Evolutionary conservation across 2,329 filamentous ascomycete genomes (phyloP), one percentile per base, ranked within the genome.

Genomic region (Ophiognomonia clavigignenti-juglandacearum): DNA sequence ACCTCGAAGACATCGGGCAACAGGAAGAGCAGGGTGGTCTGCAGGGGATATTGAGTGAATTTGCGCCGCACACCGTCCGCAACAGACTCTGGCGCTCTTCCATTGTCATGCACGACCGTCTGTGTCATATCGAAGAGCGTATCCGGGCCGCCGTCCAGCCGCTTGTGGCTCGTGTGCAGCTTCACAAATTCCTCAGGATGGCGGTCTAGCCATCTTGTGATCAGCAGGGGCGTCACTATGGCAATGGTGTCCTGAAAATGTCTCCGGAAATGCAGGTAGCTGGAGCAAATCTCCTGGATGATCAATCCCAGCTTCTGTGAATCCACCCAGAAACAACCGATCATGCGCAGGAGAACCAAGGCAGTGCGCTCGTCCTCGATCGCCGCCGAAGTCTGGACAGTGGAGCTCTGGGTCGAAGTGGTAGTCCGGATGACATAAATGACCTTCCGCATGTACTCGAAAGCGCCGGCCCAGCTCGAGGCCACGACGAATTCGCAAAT

Each of bases 1-100:
- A 85, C 80, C 61, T 85, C 80, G 54, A 86, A 86, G 6, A 86
- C 78, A 54, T 86, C 83, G 4, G 83, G 83, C 8, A 85, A 66
- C 8, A 86, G 69, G 49, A 86, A 75, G 9, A 86, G 64, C 4
- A 86, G 64, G 11, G 76, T 73, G 2, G 74, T 80, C 59, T 86
- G 83, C 43, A 86, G 69, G 14, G 82, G 81, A 55, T 76, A 82
- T 18, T 85, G 66, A 26, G 78, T 65, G 4, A 71, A 70, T 54
- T 74, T 79, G 39, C 76, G 72, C 52, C 73, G 73, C 31, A 70
- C 72, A 45, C 73, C 78, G 58, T 85, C 82, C 29, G 73, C 71
- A 8, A 52, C 49, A 13, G 49, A 43, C 31, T 52, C 49, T 24
- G 45, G 43, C 39, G n/a, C n/a, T n/a, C 49, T 45, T 36, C 46